Base-by-base conservation (phyloP, 306 rosid genomes). In the Luffa acutangula region DNA sequence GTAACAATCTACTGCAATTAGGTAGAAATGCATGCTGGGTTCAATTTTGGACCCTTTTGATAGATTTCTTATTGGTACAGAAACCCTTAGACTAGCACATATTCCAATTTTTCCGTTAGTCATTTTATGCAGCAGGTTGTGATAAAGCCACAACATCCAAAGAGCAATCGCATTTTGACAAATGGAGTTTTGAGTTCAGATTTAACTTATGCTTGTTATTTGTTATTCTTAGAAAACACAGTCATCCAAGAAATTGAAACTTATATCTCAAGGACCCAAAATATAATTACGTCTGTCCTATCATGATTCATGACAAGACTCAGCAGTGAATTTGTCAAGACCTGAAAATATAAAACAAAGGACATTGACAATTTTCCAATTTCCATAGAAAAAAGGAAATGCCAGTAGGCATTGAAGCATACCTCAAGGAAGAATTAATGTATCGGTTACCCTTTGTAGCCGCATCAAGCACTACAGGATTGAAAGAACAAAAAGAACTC, bases 361-460 rank as follows among this genome's bases (percentile, higher is more conserved):
- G 72, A 65, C 72, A 15, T 2, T 15, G 25, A 14, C 4, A 36
- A 41, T 41, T 66, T 37, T 66, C 74, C 49, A 9, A 67, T 18
- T 17, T 39, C 33, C 11, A 43, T 39, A 71, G 54, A 46, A 21
- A 41, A 72, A 72, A 21, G n/a, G 42, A 46, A 58, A 46, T 21
- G n/a, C 42, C 41, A 46, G 54, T 25, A 25, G 41, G 17, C 34
- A 58, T 76, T 46, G 33, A 20, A 79, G 43, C n/a, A 4, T 89
- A 94, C 98, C 97, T 91, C 84, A 91, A 93, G 83, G 95, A 86
- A 37, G 98, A 92, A 84, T 94, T 92, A 34, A 92, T 89, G 85
- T 91, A 91, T 1, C 93, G 89, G 66, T 90, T 92, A 39, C 98
- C 97, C 86, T 90, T 92, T 5, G 91, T 85, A 65, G 93, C 92